These are phyloP conservation scores for Nicotiana rustica DNA, from an alignment of 305 asterid genomes.

Conservation along the genomic window DNA sequence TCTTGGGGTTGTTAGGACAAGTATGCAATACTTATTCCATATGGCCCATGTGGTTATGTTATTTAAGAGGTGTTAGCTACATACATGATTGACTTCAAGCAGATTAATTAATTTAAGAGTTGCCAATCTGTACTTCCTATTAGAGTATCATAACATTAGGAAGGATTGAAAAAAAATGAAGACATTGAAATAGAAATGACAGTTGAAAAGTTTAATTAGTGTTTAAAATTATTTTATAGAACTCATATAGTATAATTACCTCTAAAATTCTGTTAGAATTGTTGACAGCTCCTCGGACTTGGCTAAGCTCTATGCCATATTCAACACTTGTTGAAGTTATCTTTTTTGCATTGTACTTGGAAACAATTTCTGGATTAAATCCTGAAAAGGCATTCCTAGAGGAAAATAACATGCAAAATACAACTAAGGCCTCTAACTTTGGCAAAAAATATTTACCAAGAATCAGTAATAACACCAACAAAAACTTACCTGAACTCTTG, in stretches of 20 bases:
- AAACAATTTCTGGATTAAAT: slow-evolving; percentile 65
- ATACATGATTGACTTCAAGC: slow-evolving; percentile 33
- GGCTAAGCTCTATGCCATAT: slow-evolving; percentile 64
- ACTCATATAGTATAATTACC: slow-evolving; percentile 42
- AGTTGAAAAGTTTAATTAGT: slow-evolving; percentile 22
- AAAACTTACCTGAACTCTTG: slow-evolving; percentile 53
- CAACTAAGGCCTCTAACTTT: background rate
- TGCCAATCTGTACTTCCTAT: background rate
- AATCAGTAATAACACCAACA: background rate
- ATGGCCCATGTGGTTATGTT: slow-evolving; percentile 43
- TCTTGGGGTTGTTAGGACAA: background rate
- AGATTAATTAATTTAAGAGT: background rate
- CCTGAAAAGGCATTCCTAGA: slow-evolving; percentile 70
- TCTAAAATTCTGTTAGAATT: slow-evolving; percentile 70
- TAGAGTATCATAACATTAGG: slow-evolving; percentile 6
- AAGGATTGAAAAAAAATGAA: background rate
- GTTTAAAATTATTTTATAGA: background rate
- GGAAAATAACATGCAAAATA: background rate
- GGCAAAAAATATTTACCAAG: background rate
- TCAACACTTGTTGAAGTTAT: slow-evolving; percentile 53
- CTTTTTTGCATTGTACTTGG: slow-evolving; percentile 69
- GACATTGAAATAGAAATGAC: slow-evolving; percentile 9
- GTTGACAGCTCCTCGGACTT: slow-evolving; percentile 78
- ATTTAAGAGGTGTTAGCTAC: slow-evolving; percentile 25
- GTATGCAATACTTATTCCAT: slow-evolving; percentile 34